A percentile compares a stretch with the other conserved stretches of the same genome.
phyloP scores from a whole-genome alignment of 2,329 filamentous ascomycete species.

The Bisporella sp. region DNA sequence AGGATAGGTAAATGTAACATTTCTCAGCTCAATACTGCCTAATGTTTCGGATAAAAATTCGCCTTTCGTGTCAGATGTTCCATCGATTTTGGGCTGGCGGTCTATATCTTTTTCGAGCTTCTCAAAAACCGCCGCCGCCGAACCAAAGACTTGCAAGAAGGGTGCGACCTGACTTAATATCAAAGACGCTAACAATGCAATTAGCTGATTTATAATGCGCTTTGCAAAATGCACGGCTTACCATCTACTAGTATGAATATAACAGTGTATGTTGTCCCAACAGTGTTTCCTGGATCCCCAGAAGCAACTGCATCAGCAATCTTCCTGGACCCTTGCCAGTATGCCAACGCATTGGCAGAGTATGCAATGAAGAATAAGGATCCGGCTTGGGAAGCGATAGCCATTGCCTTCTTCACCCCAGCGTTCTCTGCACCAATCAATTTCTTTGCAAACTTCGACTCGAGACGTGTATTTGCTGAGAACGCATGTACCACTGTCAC shows the following conservation, averaged over 20 bases:
- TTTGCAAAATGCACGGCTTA: background rate
- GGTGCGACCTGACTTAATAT: conserved; percentile 18
- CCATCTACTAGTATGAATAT: conserved; percentile 46
- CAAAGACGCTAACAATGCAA: conserved; percentile 23
- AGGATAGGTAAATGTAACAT: conserved; percentile 30
- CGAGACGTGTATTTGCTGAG: conserved; percentile 38
- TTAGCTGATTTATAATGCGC: too few relatives aligned
- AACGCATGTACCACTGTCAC: conserved; percentile 47
- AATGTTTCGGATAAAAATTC: conserved; percentile 12
- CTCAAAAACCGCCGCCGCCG: conserved; percentile 40
- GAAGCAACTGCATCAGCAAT: conserved; percentile 24
- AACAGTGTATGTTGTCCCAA: conserved; percentile 46
- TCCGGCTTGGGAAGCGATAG: conserved; percentile 42
- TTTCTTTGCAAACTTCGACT: conserved; percentile 39
- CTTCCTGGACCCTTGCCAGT: conserved; percentile 48
- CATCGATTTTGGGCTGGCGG: conserved; percentile 30
- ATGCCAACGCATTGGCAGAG: conserved; percentile 50
- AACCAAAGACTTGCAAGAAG: conserved; percentile 20
- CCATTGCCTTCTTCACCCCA: conserved; percentile 42
- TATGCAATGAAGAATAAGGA: conserved; percentile 53
- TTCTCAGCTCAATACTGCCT: conserved; percentile 25
- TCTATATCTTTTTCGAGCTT: conserved; percentile 38
- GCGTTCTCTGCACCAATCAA: conserved; percentile 35
- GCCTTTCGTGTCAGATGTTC: conserved; percentile 18
- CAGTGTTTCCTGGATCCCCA: conserved; percentile 19